Percentiles rank a stretch among this genome's conserved stretches.
Evolutionary conservation across 768 basidiomycete genomes (phyloP).

Genomic region (Chalciporus chontae): DNA sequence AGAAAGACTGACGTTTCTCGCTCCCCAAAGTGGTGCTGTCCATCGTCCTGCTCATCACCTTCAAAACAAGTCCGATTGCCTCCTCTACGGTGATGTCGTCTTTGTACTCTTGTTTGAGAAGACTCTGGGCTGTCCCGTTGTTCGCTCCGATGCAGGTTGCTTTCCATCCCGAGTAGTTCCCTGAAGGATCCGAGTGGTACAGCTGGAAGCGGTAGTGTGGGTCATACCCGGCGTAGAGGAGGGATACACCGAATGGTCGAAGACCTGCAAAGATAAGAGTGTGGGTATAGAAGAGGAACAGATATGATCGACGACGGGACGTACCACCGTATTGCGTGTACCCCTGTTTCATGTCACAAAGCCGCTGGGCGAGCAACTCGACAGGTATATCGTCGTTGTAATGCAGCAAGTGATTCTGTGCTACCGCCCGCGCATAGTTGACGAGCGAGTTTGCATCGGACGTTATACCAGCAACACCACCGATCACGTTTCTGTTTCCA

Average conservation of each 20-base stretch:
- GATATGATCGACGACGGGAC: slow-evolving; percentile 10
- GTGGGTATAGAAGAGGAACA: background rate
- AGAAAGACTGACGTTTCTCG: slow-evolving; percentile 76
- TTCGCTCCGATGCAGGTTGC: slow-evolving; percentile 99
- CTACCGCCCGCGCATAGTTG: slow-evolving; percentile 88
- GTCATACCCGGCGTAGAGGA: slow-evolving; percentile 96
- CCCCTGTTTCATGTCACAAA: slow-evolving; percentile 98
- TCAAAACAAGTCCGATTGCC: slow-evolving; percentile 86
- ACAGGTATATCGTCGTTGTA: slow-evolving; percentile 99
- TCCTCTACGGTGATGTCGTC: slow-evolving; percentile 90
- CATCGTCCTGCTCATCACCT: slow-evolving; percentile 99
- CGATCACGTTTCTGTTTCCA: slow-evolving; percentile 79
- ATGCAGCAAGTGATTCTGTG: slow-evolving; percentile 80
- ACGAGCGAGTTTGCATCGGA: slow-evolving; percentile 98
- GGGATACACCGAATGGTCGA: slow-evolving; percentile 95
- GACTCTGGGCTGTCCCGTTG: slow-evolving; percentile 90
- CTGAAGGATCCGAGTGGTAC: slow-evolving; percentile 97
- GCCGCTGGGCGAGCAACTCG: slow-evolving; percentile 86
- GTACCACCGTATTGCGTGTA: slow-evolving; percentile 95
- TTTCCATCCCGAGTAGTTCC: slow-evolving; percentile 98
- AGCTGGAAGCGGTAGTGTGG: slow-evolving; percentile 95
- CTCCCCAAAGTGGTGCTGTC: slow-evolving; percentile 95
- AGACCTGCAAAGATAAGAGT: slow-evolving; percentile 51
- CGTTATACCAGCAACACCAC: slow-evolving; percentile 92
- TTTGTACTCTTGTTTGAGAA: slow-evolving; percentile 98